Base-by-base conservation (phyloP, 371 early-diverging fungal genomes). In the Vairimorpha necatrix region DNA sequence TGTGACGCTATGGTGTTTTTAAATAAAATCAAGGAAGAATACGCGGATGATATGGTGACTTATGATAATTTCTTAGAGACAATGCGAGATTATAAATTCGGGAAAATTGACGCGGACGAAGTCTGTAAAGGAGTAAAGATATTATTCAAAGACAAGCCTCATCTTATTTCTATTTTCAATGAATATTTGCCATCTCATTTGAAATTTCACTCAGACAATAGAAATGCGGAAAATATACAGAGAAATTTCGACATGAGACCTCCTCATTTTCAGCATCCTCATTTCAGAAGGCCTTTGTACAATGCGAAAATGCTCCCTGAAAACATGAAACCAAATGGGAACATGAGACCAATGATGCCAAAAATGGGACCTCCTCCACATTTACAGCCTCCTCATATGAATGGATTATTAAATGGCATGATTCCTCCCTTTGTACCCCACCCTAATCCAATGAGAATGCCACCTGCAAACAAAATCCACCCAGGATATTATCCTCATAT, bases 1-100 rank as follows among this genome's bases (percentile, higher is more conserved):
- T 84, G 74, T 33, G 98, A 99, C 83, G 98, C 99, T 0, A 86
- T 99, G 69, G 88, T 91, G 7, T 99, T 97, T 84, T 87, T 99
- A 68, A 96, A 98, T 78, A 89, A 90, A 82, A 98, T 99, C 26
- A 95, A 94, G 83, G 87, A 89, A 42, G 91, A 93, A 77, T 97
- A 95, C 83, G 84, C 88, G 24, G 90, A 93, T 75, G 88, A 91
- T 48, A 92, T 95, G 13, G 93, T 92, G 63, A 92, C 95, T 0
- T 98, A 97, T 87, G 94, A 93, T 80, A 88, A 89, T 75, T 98
- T 99, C 83, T 76, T 97, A 79, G 95, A 96, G 81, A 94, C 95
- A 34, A 99, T 99, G 98, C 94, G 94, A 86, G 97, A 98, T 79
- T 98, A 95, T 81, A 98, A 97, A 85, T 90, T 93, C 76, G 92